Evolutionary conservation across 177 flowering plant species (phyloP).

Genomic region (Vitis hybrid): DNA sequence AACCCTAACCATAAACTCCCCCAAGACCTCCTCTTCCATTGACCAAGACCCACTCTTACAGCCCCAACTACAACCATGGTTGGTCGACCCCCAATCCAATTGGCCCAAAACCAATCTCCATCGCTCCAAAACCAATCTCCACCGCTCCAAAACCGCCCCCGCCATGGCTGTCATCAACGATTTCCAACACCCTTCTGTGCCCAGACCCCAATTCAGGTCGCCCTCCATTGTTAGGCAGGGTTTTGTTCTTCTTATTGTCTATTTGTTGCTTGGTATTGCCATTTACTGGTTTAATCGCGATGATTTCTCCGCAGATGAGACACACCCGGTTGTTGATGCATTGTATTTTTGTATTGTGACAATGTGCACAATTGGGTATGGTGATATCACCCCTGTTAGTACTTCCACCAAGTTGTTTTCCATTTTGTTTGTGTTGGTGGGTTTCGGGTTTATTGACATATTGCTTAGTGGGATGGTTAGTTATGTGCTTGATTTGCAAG

Average conservation of each 20-base stretch:
- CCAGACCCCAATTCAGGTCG: conserved; percentile 44
- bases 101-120: conserved; percentile 56
- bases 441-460: conserved; percentile 90
- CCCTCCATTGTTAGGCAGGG: conserved; percentile 70
- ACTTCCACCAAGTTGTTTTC: conserved; percentile 78
- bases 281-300: conserved; percentile 58
- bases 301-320: conserved; percentile 52
- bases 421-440: conserved; percentile 80
- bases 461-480: conserved; percentile 87
- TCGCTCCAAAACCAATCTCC: conserved; percentile 76
- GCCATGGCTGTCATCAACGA: conserved; percentile 85
- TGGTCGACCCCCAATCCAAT: conserved; percentile 32
- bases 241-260: conserved; percentile 53
- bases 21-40: conserved; percentile 8
- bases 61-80: conserved; percentile 33
- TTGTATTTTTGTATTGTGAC: conserved; percentile 95
- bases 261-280: conserved; percentile 72
- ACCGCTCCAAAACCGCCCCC: conserved; percentile 86
- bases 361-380: conserved; percentile 98
- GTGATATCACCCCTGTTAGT: conserved; percentile 84
- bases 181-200: conserved; percentile 22
- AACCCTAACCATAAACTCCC: conserved; percentile 27
- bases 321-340: conserved; percentile 92
- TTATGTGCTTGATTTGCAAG: conserved; percentile 93
- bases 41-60: conserved; percentile 8